These are phyloP conservation scores for Saccharomycopsis phalli DNA, from an alignment of 1,139 yeast species.

Conservation along the genomic window DNA sequence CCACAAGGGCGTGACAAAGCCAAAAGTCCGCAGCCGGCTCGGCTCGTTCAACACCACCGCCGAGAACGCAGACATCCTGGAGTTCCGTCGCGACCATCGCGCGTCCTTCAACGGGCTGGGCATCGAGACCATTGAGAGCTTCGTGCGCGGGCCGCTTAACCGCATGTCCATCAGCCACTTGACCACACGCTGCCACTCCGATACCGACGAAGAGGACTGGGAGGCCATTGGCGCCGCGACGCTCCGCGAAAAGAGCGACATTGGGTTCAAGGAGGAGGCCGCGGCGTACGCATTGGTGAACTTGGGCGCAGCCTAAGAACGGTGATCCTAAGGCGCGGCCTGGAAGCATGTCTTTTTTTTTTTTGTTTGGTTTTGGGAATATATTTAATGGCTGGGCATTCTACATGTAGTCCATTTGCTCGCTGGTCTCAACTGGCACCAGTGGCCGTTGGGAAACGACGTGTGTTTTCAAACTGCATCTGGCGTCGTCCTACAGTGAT, in stretches of 20 bases:
- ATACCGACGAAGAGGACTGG: slow-evolving; percentile 97
- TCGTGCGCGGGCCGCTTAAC: slow-evolving; percentile 8
- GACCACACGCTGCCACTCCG: slow-evolving; percentile 26
- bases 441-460: too few species aligned
- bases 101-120: slow-evolving; percentile 10
- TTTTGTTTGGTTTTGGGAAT: not conserved
- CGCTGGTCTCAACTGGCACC: too few species aligned
- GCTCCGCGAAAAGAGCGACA: slow-evolving; percentile 27
- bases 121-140: slow-evolving; percentile 7
- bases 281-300: slow-evolving; percentile 61
- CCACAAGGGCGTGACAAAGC: slow-evolving; percentile 24
- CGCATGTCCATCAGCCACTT: slow-evolving; percentile 13
- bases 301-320: slow-evolving; percentile 33
- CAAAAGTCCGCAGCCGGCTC: slow-evolving; percentile 31
- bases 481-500: too few species aligned
- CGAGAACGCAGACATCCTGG: slow-evolving; percentile 5
- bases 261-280: slow-evolving; percentile 33
- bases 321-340: too few species aligned
- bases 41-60: slow-evolving; percentile 29
- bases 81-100: slow-evolving; percentile 15
- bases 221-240: slow-evolving; percentile 72
- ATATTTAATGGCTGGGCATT: not conserved
- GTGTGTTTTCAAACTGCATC: too few species aligned
- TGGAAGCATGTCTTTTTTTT: not conserved
- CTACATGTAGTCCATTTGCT: too few species aligned